Evolutionary conservation across 192 early-diverging fungal species (phyloP).

Genomic region (Gonapodya sp.): DNA sequence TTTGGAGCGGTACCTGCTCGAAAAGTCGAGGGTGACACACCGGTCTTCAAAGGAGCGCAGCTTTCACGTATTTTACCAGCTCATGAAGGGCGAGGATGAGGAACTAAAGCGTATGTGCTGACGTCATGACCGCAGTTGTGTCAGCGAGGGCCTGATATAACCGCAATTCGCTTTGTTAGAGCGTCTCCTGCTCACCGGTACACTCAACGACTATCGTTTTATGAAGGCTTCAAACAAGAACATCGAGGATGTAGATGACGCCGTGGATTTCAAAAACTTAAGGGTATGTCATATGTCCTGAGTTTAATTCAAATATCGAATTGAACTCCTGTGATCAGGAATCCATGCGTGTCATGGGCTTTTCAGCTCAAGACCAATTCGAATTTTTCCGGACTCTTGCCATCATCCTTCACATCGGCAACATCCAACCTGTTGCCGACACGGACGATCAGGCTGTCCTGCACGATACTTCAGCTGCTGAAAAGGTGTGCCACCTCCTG

Average conservation of each 20-base stretch:
- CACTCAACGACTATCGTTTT: slow-evolving; percentile 70
- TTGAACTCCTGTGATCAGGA: slow-evolving; percentile 28
- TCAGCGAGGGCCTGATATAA: background rate
- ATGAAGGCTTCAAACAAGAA: slow-evolving; percentile 72
- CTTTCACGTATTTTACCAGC: slow-evolving; percentile 97
- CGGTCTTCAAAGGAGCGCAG: slow-evolving; percentile 88
- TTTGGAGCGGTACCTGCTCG: slow-evolving; percentile 94
- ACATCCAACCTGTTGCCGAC: slow-evolving; percentile 69
- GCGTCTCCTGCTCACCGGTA: slow-evolving; percentile 63
- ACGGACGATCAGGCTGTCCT: slow-evolving; percentile 83
- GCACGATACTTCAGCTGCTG: slow-evolving; percentile 55
- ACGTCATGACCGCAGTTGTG: background rate
- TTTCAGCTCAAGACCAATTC: slow-evolving; percentile 62
- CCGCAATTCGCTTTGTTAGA: slow-evolving; percentile 24
- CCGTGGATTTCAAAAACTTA: slow-evolving; percentile 64
- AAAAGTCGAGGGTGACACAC: slow-evolving; percentile 92
- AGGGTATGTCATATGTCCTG: slow-evolving; percentile 30
- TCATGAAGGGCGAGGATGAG: slow-evolving; percentile 73
- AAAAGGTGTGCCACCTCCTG: slow-evolving; percentile 89
- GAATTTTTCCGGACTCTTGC: slow-evolving; percentile 78
- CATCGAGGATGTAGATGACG: slow-evolving; percentile 91
- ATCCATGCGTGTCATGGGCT: slow-evolving; percentile 75
- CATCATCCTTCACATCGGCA: slow-evolving; percentile 85
- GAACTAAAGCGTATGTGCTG: slow-evolving; percentile 54
- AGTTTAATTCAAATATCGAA: background rate